phyloP scores from a whole-genome alignment of 1,284 basidiomycete genomes.

The Stygiomarasmius scandens region DNA sequence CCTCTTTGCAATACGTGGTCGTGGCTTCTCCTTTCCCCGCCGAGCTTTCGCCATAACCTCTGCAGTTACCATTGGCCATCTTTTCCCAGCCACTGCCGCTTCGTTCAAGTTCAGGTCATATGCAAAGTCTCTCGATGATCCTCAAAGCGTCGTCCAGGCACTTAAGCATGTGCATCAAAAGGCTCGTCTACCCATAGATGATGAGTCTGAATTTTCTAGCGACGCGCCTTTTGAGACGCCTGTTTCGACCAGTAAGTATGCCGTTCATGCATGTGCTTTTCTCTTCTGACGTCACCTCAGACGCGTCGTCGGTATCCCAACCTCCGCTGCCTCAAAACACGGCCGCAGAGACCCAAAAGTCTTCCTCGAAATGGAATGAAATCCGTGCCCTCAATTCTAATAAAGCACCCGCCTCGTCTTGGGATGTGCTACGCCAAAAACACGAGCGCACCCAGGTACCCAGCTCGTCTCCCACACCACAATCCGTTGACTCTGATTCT shows the following conservation, averaged over 20 bases:
- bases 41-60: neutral
- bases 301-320: neutral
- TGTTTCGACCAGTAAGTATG: neutral
- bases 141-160: constrained; percentile 4
- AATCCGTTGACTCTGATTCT: constrained; percentile 27
- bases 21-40: constrained; percentile 2
- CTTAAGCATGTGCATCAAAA: neutral
- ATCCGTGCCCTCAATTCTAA: constrained; percentile 59
- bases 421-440: constrained; percentile 66
- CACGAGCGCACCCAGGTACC: constrained; percentile 45
- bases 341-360: constrained; percentile 26
- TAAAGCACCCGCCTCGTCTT: constrained; percentile 52
- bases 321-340: neutral
- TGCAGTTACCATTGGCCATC: neutral
- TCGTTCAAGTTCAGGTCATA: neutral
- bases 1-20: neutral
- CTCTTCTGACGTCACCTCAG: neutral
- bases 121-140: constrained; percentile 13
- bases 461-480: constrained; percentile 10
- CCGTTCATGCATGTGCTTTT: constrained; percentile 7
- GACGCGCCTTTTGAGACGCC: neutral
- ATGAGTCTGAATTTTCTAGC: neutral
- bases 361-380: constrained; percentile 55
- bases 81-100: neutral
- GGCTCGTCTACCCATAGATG: neutral